Percentiles rank a stretch among this genome's conserved stretches.
Conservation (phyloP, 2,329 filamentous ascomycete species). For the Teratosphaeria pseudoeucalypti region DNA sequence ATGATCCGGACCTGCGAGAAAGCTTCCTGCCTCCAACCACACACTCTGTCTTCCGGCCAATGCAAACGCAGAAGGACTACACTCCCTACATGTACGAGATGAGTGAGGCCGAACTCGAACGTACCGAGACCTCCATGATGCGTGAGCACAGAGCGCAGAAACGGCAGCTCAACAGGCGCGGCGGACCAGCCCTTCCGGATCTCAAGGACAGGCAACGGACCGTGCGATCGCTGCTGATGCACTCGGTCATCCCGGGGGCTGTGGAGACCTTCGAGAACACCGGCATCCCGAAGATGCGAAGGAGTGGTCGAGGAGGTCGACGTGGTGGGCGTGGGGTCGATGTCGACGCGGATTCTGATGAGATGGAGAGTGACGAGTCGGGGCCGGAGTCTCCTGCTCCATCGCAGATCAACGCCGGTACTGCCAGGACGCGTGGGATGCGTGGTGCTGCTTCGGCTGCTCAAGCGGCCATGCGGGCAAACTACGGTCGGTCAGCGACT, state of each 20-base stretch:
- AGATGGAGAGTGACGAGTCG: slow-evolving; percentile 85
- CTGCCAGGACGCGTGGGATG: slow-evolving; percentile 77
- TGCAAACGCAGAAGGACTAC: slow-evolving; percentile 88
- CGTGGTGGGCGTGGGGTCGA: slow-evolving; percentile 52
- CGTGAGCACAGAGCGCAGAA: slow-evolving; percentile 91
- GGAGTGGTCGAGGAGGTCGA: slow-evolving; percentile 30
- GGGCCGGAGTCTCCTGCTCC: slow-evolving; percentile 60
- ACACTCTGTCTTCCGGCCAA: slow-evolving; percentile 72
- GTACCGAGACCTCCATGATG: slow-evolving; percentile 84
- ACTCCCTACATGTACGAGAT: slow-evolving; percentile 90
- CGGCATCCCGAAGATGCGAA: slow-evolving; percentile 62
- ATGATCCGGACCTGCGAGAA: slow-evolving; percentile 78
- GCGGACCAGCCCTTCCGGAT: slow-evolving; percentile 87
- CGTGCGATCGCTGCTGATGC: slow-evolving; percentile 84
- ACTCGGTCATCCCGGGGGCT: slow-evolving; percentile 81
- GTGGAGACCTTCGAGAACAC: slow-evolving; percentile 72
- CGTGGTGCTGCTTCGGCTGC: slow-evolving; percentile 79
- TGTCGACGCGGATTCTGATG: slow-evolving; percentile 67
- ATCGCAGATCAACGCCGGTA: slow-evolving; percentile 47
- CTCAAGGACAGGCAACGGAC: slow-evolving; percentile 90
- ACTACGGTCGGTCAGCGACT: slow-evolving; percentile 65
- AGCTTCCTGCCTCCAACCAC: slow-evolving; percentile 81
- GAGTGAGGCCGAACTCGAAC: slow-evolving; percentile 78
- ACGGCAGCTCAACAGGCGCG: slow-evolving; percentile 83
- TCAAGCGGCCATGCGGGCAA: slow-evolving; percentile 66